Percentiles rank a stretch among this genome's conserved stretches.
These are phyloP conservation scores for Phytopythium vexans DNA, from an alignment of 352 stramenopile genomes.

Conservation along the genomic window DNA sequence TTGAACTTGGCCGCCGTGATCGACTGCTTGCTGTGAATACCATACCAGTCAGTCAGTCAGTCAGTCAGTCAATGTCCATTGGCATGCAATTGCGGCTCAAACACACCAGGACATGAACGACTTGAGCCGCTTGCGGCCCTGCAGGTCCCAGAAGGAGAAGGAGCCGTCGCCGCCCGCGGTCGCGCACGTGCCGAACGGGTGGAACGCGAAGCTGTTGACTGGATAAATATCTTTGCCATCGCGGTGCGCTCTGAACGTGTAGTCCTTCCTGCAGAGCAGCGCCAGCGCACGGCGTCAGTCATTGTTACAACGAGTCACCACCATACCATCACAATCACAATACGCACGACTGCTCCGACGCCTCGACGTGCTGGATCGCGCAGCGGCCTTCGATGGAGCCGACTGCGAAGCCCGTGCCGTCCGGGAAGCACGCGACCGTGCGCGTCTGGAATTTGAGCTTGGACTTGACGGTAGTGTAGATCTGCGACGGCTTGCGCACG, in stretches of 20 bases:
- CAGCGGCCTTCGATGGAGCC: conserved; percentile 91
- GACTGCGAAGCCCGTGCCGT: conserved; percentile 85
- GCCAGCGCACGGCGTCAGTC: not conserved
- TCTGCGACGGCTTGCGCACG: conserved; percentile 81
- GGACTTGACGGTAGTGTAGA: conserved; percentile 79
- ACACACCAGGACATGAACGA: conserved; percentile 73
- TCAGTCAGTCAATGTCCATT: not conserved
- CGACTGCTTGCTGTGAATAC: conserved; percentile 61
- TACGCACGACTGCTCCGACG: conserved; percentile 61
- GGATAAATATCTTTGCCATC: conserved; percentile 85
- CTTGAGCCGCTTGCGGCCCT: conserved; percentile 96
- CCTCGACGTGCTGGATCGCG: conserved; percentile 88
- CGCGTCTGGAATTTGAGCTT: conserved; percentile 89
- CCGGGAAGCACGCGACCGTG: conserved; percentile 85
- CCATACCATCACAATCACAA: not conserved
- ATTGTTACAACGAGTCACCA: not conserved
- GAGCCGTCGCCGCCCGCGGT: conserved; percentile 94
- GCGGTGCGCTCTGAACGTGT: conserved; percentile 92
- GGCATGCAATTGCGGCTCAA: not conserved
- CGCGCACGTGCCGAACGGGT: conserved; percentile 93
- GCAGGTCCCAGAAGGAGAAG: conserved; percentile 98
- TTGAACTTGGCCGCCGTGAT: conserved; percentile 94
- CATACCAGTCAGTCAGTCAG: conserved; percentile 3
- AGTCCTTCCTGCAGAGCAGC: conserved; percentile 55
- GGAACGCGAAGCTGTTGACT: conserved; percentile 90